Base-by-base conservation (phyloP, 768 basidiomycete genomes). In the Fomitopsis serialis region DNA sequence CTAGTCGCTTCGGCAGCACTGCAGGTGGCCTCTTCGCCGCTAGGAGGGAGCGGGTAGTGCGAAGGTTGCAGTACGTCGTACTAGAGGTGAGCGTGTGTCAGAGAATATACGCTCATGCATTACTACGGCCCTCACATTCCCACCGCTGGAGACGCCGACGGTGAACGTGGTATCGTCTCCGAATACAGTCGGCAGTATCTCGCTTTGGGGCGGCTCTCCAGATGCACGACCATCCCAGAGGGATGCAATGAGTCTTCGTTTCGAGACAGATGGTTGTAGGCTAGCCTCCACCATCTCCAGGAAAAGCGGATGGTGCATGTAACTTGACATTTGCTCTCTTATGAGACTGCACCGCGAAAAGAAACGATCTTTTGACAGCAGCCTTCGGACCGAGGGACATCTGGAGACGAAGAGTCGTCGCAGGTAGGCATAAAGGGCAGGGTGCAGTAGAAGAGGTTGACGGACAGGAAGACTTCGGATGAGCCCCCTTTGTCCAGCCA, bases 301-400 rank as follows among this genome's bases (percentile, higher is more conserved):
- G 15, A n/a, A 42, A 5, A 42, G 15, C 6, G 40, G 40, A 22
- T 42, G 40, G 7, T 22, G 40, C 15, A 42, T 5, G 40, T n/a
- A n/a, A 22, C 21, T 17, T 7, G 15, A 5, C 21, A 42, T 42
- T 15, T 42, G 40, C 40, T 17, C 17, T 15, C 17, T 42, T 5
- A 42, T 42, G 17, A 17, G 7, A 22, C 17, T n/a, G 15, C 40
- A 42, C 17, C 40, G 40, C 40, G 17, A 22, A 17, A 78, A 56
- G 62, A 84, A 81, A 17, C 79, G 74, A 23, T 66, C 58, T n/a
- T 60, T 68, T 1, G 78, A 73, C 23, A 84, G 68, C 9, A 84
- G 4, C 70, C 58, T 2, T 54, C 58, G 48, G 75, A 73, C 2
- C 70, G 55, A 1, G 82, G 81, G 23, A 76, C 59, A 1, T 62